Base-by-base conservation (phyloP, 805 yeast genomes). In the Yarrowia deformans region DNA sequence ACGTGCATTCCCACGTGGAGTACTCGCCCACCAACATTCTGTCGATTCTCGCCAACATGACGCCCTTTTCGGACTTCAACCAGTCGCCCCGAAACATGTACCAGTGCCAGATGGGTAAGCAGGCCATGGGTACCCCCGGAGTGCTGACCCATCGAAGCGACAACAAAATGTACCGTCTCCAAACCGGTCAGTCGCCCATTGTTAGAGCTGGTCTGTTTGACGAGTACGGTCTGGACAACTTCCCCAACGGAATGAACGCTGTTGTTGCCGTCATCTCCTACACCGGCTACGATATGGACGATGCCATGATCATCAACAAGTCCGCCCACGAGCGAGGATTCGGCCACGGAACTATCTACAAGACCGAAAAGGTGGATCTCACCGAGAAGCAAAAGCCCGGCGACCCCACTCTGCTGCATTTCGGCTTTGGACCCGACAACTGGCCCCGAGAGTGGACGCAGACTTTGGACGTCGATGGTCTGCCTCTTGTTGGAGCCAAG, bases 51-150 rank as follows among this genome's bases (percentile, higher is more conserved):
- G 99, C 98, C 72, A 95, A 95, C 81, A 84, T 95, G 83, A 95
- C 99, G 1, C 99, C 99, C 73, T 95, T 92, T 79, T 93, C 98
- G 1, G 99, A 95, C 80, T 95, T 95, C 83, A 95, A 95, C 81
- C 99, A 95, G 83, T 93, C 98, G 35, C 99, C 99, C 76, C 90
- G 99, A 87, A 95, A 95, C 79, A 95, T 95, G 98, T 95, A 95
- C 80, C 99, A 95, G 83, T 95, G 99, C 82, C 99, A 95, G 85
- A 95, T 95, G 99, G 98, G 98, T 87, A 95, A 95, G 82, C 99
- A 95, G 83, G 94, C 99, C 23, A 95, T 95, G 99, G 99, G 99
- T 81, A 95, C 99, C 5, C 99, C 99, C 9, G 98, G 98, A 81
- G 98, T 97, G 0, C 83, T 94, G 68, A 86, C 83, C 55, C 97